These are phyloP conservation scores for Arthroderma uncinatum DNA, from an alignment of 2,329 filamentous ascomycete species.

Conservation along the genomic window DNA sequence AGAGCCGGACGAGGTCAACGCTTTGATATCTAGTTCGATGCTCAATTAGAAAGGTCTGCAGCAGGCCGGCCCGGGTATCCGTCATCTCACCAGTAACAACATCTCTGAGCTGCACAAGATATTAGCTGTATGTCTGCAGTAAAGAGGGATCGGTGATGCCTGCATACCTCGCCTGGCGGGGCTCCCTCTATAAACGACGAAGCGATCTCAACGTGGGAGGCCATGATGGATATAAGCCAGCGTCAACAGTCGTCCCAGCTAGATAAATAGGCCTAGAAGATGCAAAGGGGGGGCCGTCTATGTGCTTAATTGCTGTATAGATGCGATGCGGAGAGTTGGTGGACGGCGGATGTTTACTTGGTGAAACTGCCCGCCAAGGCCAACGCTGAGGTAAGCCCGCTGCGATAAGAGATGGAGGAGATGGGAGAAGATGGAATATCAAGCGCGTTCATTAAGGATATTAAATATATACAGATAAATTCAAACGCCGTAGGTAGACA, in stretches of 20 bases:
- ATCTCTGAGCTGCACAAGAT: constrained; percentile 59
- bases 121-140: constrained; percentile 13
- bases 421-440: neutral
- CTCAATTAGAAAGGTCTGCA: neutral
- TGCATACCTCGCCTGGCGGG: constrained; percentile 80
- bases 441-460: neutral
- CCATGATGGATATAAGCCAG: constrained; percentile 23
- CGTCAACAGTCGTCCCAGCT: neutral
- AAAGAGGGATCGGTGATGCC: constrained; percentile 6
- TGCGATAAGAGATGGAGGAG: neutral
- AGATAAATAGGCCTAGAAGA: neutral
- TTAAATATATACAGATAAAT: neutral
- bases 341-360: neutral
- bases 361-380: neutral
- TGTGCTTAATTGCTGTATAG: neutral
- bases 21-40: constrained; percentile 64
- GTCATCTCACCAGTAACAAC: constrained; percentile 62
- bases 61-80: neutral
- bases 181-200: constrained; percentile 88
- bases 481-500: neutral
- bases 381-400: neutral
- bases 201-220: constrained; percentile 47
- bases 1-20: constrained; percentile 60
- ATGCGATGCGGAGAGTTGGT: neutral
- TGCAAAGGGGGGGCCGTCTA: neutral